Base-by-base conservation (phyloP, 192 early-diverging fungal genomes). In the Gonapodya prolifera region DNA sequence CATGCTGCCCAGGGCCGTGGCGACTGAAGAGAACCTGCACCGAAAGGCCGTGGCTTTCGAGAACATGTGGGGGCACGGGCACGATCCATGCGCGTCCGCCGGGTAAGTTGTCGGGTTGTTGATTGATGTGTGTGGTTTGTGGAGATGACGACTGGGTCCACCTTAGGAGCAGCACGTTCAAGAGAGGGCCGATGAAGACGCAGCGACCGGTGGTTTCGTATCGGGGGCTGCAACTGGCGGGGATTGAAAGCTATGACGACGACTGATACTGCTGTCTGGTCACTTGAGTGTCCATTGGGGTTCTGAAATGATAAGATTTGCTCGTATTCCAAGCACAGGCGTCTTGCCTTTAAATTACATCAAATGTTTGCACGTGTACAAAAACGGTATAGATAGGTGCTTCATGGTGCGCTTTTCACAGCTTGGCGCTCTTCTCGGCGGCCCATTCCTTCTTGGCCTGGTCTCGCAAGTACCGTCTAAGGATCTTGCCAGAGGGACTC, bases 401-500 rank as follows among this genome's bases (percentile, higher is more conserved):
- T n/a, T n/a, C n/a, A n/a, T n/a, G 8, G 8, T 61, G 45, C 8
- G 8, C 23, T 23, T 61, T 61, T 73, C 71, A 73, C 8, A 73
- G 71, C 31, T 73, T 73, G 71, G 71, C 71, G 2, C 32, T 32
- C 8, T 30, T 18, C 31, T 61, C 45, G 8, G 45, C 23, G 8
- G 45, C 45, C 45, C 45, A 61, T 61, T 73, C 32, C 31, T 73
- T 32, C 71, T 32, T 73, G 8, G 18, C 71, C 28, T 18, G 28
- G 71, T 73, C 71, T 2, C 71, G 71, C 71, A 73, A 32, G 28
- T 16, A 73, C 31, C 71, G 71, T 18, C 71, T 2, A 18, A 73
- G 71, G 31, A 73, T 73, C 71, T 73, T 73, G 71, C 71, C 71
- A 13, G 71, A 73, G 8, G 71, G 71, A 32, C 71, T 73, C 71